A percentile compares a stretch with the other conserved stretches of the same genome.
Conservation (phyloP, 352 stramenopile genomes). For the Pythium insidiosum region DNA sequence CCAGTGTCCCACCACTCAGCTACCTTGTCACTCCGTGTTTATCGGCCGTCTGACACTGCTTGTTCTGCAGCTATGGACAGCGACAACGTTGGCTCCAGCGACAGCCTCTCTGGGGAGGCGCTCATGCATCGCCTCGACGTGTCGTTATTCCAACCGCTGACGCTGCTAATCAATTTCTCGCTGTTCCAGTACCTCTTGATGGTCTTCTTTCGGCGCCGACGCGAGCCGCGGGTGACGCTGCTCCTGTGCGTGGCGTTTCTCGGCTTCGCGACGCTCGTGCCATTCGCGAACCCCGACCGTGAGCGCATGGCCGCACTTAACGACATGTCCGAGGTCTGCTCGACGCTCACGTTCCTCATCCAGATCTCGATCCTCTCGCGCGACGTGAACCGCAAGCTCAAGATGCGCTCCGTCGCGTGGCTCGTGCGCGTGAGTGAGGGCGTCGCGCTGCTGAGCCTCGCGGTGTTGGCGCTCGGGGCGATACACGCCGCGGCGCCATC, state of each 20-base stretch:
- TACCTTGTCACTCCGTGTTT: no score
- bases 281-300: conserved; percentile 13
- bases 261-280: conserved; percentile 17
- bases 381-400: conserved; percentile 14
- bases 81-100: no score
- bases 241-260: conserved; percentile 9
- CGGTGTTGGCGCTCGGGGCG: conserved; percentile 4
- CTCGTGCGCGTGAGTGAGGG: conserved; percentile 2
- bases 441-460: conserved; percentile 4
- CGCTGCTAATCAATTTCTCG: conserved; percentile 10
- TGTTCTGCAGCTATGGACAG: no score
- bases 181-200: conserved; percentile 14
- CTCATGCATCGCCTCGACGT: no score
- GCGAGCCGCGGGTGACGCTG: conserved; percentile 8
- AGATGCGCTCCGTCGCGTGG: not conserved
- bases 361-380: conserved; percentile 17
- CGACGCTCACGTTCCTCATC: conserved; percentile 17
- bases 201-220: conserved; percentile 1
- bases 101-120: no score
- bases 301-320: conserved; percentile 17
- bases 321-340: conserved; percentile 14
- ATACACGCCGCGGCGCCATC: conserved; percentile 2
- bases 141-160: conserved; percentile 8
- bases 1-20: no score
- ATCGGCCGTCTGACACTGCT: no score